Percentiles rank a stretch among this genome's conserved stretches.
Evolutionary conservation across 2,329 filamentous ascomycete species (phyloP).

Genomic region (Alternaria sp.): DNA sequence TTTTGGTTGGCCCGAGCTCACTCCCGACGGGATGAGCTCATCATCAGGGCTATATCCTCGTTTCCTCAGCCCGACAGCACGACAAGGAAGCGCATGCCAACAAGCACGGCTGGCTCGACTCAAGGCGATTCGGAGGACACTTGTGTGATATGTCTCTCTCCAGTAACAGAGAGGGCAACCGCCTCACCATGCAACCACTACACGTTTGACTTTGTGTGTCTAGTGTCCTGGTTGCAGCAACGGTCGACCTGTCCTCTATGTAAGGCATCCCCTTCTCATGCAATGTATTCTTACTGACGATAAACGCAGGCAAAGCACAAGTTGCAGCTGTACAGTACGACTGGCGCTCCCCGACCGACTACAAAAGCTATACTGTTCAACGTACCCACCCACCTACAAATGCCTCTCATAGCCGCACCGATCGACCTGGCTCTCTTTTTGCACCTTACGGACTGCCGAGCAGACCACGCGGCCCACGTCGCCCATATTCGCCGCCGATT

Average conservation of each 20-base stretch:
- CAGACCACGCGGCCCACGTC: constrained; percentile 25
- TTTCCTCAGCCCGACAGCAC: constrained; percentile 10
- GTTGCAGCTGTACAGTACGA: constrained; percentile 71
- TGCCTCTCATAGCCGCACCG: not conserved
- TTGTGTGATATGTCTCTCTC: constrained; percentile 89
- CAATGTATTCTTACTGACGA: constrained; percentile 4
- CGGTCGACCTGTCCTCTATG: constrained; percentile 81
- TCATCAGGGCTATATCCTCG: constrained; percentile 10
- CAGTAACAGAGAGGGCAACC: constrained; percentile 74
- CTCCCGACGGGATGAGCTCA: constrained; percentile 25
- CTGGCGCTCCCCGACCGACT: constrained; percentile 61
- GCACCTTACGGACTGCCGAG: constrained; percentile 29
- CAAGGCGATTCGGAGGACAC: constrained; percentile 34
- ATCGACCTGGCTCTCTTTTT: constrained; percentile 16
- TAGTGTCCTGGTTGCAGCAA: constrained; percentile 81
- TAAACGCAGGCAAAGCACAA: constrained; percentile 57
- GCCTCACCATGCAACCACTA: constrained; percentile 80
- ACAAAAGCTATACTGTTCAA: constrained; percentile 67
- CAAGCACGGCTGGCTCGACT: constrained; percentile 19
- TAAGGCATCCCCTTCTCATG: constrained; percentile 55
- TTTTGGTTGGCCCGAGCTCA: constrained; percentile 28
- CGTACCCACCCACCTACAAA: constrained; percentile 23
- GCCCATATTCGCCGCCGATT: constrained; percentile 33
- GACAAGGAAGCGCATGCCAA: constrained; percentile 37
- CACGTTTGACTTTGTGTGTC: constrained; percentile 85